phyloP scores from a whole-genome alignment of 1,139 yeast species.

The Suhomyces atakaporum region DNA sequence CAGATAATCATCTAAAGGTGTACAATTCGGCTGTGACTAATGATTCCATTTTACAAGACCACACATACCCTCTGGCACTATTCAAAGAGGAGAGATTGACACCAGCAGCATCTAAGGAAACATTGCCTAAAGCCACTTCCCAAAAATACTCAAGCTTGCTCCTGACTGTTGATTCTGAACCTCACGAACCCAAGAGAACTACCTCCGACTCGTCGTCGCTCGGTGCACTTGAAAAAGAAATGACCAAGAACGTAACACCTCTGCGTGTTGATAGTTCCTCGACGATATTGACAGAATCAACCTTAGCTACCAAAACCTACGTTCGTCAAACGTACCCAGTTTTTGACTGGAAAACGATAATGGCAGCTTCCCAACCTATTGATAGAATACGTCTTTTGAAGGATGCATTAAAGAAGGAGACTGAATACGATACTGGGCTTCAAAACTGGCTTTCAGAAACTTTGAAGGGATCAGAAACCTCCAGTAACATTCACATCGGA shows the following conservation, averaged over 20 bases:
- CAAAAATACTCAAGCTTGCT: conserved; percentile 29
- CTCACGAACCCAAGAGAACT: conserved; percentile 5
- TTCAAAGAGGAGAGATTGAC: conserved; percentile 38
- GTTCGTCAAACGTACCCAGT: conserved; percentile 32
- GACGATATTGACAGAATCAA: conserved; percentile 6
- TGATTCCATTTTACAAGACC: conserved; percentile 37
- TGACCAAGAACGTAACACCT: background rate
- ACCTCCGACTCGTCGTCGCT: conserved; percentile 8
- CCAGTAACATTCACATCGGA: conserved; percentile 46
- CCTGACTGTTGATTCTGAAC: conserved; percentile 10
- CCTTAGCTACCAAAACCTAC: conserved; percentile 7
- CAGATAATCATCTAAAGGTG: conserved; percentile 1
- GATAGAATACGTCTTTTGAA: conserved; percentile 44
- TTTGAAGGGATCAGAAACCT: conserved; percentile 35
- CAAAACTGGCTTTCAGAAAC: conserved; percentile 48
- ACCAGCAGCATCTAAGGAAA: conserved; percentile 26
- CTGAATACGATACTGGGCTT: conserved; percentile 46
- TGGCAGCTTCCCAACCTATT: conserved; percentile 44
- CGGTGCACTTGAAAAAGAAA: conserved; percentile 1
- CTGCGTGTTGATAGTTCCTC: conserved; percentile 5
- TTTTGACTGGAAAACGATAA: conserved; percentile 48
- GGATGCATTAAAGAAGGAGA: conserved; percentile 45
- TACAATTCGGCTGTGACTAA: conserved; percentile 8
- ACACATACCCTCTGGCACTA: conserved; percentile 23
- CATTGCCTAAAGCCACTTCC: conserved; percentile 10